Evolutionary conservation across 2,329 filamentous ascomycete species (phyloP).

Genomic region (Monosporascus cannonballus): DNA sequence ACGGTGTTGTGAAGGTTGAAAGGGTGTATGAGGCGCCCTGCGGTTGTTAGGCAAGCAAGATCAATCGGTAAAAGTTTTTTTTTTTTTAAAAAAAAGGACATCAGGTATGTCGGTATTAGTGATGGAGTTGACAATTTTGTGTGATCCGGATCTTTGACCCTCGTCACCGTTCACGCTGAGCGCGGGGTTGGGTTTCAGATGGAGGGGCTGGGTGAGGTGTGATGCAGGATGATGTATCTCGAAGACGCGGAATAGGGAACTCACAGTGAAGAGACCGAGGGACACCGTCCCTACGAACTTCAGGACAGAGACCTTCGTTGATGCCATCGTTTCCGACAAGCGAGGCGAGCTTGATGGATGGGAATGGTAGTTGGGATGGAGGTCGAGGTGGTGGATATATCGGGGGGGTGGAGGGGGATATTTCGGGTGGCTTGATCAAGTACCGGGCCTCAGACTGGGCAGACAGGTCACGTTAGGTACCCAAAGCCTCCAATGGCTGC

Average conservation of each 20-base stretch:
- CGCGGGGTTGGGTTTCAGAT: slow-evolving; percentile 13
- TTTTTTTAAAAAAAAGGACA: no score
- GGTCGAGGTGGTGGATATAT: background rate
- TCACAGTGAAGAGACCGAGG: slow-evolving; percentile 80
- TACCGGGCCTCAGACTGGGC: no score
- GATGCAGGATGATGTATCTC: slow-evolving; percentile 1
- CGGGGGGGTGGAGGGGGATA: no score
- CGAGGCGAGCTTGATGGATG: slow-evolving; percentile 5
- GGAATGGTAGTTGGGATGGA: background rate
- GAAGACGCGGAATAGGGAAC: slow-evolving; percentile 22
- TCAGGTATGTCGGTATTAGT: slow-evolving; percentile 5
- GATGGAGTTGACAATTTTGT: slow-evolving; percentile 2
- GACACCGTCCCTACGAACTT: slow-evolving; percentile 93
- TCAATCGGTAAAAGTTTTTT: background rate
- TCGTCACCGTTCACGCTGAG: background rate
- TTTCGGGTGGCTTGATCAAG: no score
- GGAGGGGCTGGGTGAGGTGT: slow-evolving; percentile 13
- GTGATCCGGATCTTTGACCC: background rate
- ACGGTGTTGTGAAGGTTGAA: slow-evolving; percentile 69
- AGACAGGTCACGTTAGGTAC: no score
- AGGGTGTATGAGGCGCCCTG: slow-evolving; percentile 88
- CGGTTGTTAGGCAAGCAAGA: slow-evolving; percentile 6
- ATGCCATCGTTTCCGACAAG: slow-evolving; percentile 48
- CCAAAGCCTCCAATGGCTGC: no score
- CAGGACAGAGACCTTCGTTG: slow-evolving; percentile 65